These are phyloP conservation scores for Cladosporium colombiae DNA, from an alignment of 2,329 filamentous ascomycete species.

Conservation along the genomic window DNA sequence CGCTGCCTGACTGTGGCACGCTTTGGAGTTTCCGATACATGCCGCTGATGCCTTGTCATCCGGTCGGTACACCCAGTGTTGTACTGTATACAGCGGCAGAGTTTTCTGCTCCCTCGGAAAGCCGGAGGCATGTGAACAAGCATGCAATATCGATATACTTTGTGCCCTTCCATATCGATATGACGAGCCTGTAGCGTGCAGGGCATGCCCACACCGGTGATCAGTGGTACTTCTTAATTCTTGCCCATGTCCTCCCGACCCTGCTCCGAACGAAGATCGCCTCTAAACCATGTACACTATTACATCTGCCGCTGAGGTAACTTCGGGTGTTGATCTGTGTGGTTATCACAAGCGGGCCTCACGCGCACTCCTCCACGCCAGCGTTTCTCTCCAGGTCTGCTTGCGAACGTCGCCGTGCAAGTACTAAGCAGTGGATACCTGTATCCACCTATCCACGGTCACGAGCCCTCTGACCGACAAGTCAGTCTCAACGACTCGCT, in stretches of 20 bases:
- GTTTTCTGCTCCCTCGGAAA: not conserved
- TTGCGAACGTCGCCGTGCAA: not conserved
- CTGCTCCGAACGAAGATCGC: slow-evolving; percentile 2
- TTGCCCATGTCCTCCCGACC: not conserved
- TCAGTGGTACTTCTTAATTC: not conserved
- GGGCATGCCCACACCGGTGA: slow-evolving; percentile 5
- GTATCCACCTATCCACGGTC: not conserved
- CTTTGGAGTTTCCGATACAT: not conserved
- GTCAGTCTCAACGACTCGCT: slow-evolving; percentile 9
- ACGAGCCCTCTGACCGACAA: slow-evolving; percentile 9
- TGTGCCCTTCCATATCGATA: slow-evolving; percentile 3
- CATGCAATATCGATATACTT: slow-evolving; percentile 11
- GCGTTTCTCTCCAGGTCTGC: slow-evolving; percentile 8
- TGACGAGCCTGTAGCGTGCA: slow-evolving; percentile 5
- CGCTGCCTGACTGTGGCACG: not conserved
- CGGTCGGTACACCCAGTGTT: not conserved
- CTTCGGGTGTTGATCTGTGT: not conserved
- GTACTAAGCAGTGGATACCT: not conserved
- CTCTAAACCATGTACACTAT: not conserved
- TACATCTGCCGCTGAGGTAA: not conserved
- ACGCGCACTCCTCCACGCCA: slow-evolving; percentile 19
- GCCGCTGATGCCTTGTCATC: not conserved
- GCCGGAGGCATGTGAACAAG: not conserved
- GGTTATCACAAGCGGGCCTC: slow-evolving; percentile 11
- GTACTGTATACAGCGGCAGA: not conserved